Base-by-base conservation (phyloP, 2,329 filamentous ascomycete species). In the Colletotrichum theobromicola region DNA sequence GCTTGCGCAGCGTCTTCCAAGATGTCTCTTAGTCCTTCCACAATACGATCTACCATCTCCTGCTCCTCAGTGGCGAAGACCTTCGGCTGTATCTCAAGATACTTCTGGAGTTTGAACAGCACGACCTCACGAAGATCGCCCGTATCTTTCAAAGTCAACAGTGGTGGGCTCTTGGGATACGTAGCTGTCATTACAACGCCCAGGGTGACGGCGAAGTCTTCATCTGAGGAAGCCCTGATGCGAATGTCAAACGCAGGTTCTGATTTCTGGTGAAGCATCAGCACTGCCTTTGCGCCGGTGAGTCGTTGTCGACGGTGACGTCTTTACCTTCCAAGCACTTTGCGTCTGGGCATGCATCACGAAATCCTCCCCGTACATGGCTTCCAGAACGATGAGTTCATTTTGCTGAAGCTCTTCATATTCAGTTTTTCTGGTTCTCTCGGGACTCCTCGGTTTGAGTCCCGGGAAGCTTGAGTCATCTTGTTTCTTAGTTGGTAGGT, bases 361-460 rank as follows among this genome's bases (percentile, higher is more conserved):
- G 81, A 95, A 98, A 81, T 98, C 96, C 74, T 98, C 95, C 78
- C 93, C 93, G 81, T 97, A 98, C 64, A 98, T 97, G 55, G 96
- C 94, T 79, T 94, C 90, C 74, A 98, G 88, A 58, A 93, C 96
- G 81, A 97, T 91, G 72, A 98, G 89, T 85, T 98, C 97, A 81
- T 98, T 94, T 80, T 94, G 89, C 85, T 98, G 97, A 37, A 94
- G 92, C 84, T 97, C 94, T 77, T 93, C 91, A 85, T 98, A 98
- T 81, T 95, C 87, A 18, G 89, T 89, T 78, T 86, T 90, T 65
- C 84, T 80, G 57, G 81, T 81, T 62, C 84, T 79, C 73, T 86
- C 82, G 74, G 85, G 82, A 78, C 84, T 84, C 73, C 82, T 80
- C 77, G 85, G 83, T 77, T 85, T 85, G 77, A 90, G 86, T 76